Conservation (phyloP, 345 rosid genomes). For the Microcos paniculata region DNA sequence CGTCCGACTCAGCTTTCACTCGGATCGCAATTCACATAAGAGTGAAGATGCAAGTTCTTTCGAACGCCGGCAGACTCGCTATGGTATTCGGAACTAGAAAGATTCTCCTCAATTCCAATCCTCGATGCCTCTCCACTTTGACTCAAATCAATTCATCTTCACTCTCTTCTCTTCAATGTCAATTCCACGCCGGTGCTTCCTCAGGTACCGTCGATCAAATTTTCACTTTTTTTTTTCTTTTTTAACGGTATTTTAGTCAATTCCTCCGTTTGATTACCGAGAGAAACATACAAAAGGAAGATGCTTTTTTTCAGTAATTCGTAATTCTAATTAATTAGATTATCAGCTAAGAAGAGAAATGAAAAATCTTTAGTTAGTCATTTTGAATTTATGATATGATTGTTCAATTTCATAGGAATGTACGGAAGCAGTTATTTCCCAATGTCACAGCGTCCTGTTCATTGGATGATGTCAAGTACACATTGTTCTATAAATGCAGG, state of each 20-base stretch:
- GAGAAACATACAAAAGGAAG: too few species aligned
- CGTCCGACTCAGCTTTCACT: neutral
- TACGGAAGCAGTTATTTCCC: conserved; percentile 24
- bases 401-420: conserved; percentile 6
- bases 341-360: neutral
- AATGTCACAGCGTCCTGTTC: neutral
- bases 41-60: conserved; percentile 38
- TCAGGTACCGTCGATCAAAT: conserved; percentile 28
- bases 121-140: conserved; percentile 26
- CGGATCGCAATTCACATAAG: neutral
- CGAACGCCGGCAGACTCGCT: conserved; percentile 42
- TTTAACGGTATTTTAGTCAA: neutral
- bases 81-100: conserved; percentile 34
- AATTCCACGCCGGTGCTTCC: conserved; percentile 5
- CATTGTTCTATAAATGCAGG: conserved; percentile 31
- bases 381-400: neutral
- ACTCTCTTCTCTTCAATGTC: conserved; percentile 27
- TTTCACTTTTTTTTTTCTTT: neutral
- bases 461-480: conserved; percentile 24
- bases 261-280: too few species aligned
- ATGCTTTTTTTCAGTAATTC: too few species aligned
- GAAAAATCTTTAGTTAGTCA: neutral
- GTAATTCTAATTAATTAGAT: neutral
- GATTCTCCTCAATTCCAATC: conserved; percentile 24
- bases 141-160: conserved; percentile 21